Evolutionary conservation across 176 grass and related monocot genomes (phyloP).

Genomic region (Themeda triandra): DNA sequence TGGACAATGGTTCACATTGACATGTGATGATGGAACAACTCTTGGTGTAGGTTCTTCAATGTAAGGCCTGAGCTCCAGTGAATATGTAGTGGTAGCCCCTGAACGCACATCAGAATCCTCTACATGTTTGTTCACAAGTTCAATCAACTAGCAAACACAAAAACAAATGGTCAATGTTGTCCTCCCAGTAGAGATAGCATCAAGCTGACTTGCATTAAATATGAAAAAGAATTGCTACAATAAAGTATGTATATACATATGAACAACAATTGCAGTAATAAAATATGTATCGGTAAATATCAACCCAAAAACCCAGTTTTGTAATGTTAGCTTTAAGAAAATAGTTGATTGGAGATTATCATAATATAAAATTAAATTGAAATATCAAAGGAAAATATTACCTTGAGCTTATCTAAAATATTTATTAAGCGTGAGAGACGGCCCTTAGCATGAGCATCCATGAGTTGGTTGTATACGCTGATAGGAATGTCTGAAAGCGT

Average conservation of each 20-base stretch:
- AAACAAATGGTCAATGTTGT: neutral
- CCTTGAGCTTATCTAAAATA: constrained; percentile 83
- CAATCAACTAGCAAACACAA: constrained; percentile 62
- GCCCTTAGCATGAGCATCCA: constrained; percentile 59
- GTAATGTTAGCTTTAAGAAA: neutral
- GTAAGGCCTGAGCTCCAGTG: constrained; percentile 81
- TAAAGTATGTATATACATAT: neutral
- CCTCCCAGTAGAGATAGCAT: neutral
- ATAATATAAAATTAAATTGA: constrained; percentile 21
- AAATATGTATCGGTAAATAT: neutral
- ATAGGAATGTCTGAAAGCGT: constrained; percentile 66
- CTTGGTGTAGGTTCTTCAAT: constrained; percentile 78
- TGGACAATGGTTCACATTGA: constrained; percentile 13
- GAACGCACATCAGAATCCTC: constrained; percentile 40
- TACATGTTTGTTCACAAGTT: constrained; percentile 48
- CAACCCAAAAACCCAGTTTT: neutral
- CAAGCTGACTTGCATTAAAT: neutral
- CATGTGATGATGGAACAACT: constrained; percentile 45
- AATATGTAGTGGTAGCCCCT: constrained; percentile 58
- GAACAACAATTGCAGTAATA: neutral
- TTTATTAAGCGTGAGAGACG: constrained; percentile 76
- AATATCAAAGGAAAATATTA: constrained; percentile 16
- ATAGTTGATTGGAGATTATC: neutral
- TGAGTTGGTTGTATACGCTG: constrained; percentile 57
- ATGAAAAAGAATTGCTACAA: neutral